A percentile compares a stretch with the other conserved stretches of the same genome.
Evolutionary conservation across 2,329 filamentous ascomycete species (phyloP).

Genomic region (Clarireedia monteithiana): DNA sequence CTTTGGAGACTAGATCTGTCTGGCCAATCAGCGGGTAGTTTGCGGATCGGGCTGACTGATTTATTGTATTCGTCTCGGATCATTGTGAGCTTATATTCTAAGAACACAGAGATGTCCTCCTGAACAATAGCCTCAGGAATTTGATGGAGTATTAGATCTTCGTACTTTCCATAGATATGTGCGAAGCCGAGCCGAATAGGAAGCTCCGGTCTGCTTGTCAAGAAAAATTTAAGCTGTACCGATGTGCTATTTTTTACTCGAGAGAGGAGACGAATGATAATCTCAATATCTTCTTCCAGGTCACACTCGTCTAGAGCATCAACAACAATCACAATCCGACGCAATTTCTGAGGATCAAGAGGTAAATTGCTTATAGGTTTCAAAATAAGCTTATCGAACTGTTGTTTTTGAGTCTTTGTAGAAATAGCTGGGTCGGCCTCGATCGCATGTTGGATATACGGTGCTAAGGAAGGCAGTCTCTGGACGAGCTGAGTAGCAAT

Average conservation of each 20-base stretch:
- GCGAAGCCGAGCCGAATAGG: conserved; percentile 19
- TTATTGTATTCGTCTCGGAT: conserved; percentile 9
- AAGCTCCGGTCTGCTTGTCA: conserved; percentile 27
- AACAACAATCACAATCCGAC: conserved; percentile 18
- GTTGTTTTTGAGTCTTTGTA: conserved; percentile 28
- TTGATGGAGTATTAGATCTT: conserved; percentile 10
- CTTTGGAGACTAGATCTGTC: conserved; percentile 5
- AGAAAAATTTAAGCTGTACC: conserved; percentile 20
- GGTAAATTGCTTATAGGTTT: conserved; percentile 25
- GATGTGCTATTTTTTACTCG: background rate
- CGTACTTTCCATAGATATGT: background rate
- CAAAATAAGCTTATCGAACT: conserved; percentile 36
- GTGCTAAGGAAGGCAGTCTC: conserved; percentile 25
- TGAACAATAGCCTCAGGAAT: conserved; percentile 11
- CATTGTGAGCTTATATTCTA: conserved; percentile 9
- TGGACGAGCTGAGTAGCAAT: conserved; percentile 22
- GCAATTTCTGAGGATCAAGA: background rate
- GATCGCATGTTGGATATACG: conserved; percentile 26
- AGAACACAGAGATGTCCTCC: conserved; percentile 13
- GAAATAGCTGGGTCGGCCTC: conserved; percentile 27
- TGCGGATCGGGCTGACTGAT: background rate
- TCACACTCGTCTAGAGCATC: conserved; percentile 30
- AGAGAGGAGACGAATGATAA: conserved; percentile 21
- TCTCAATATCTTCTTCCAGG: conserved; percentile 14
- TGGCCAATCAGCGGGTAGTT: conserved; percentile 6